phyloP scores from a whole-genome alignment of 108 stramenopile genomes.

The Cyclotella atomus region DNA sequence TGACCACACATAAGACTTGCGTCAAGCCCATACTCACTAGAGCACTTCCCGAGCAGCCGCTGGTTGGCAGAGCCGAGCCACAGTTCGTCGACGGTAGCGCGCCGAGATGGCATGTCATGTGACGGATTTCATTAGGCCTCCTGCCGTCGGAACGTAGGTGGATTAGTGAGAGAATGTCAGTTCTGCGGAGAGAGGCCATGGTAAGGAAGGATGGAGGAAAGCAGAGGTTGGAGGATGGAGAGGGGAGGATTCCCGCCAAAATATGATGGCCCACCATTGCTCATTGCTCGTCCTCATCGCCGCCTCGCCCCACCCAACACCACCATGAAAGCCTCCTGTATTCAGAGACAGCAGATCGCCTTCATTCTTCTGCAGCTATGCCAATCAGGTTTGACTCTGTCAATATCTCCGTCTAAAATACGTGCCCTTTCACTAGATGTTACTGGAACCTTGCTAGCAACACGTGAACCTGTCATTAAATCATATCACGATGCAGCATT shows the following conservation, averaged over 20 bases:
- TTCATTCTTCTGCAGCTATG: not conserved
- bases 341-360: not conserved
- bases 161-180: slow-evolving; percentile 80
- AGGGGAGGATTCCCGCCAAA: too few relatives aligned
- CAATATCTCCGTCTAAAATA: slow-evolving; percentile 5
- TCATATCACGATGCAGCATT: slow-evolving; percentile 24
- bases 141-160: slow-evolving; percentile 89
- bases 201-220: too few relatives aligned
- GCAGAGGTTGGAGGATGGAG: too few relatives aligned
- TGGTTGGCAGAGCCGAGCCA: slow-evolving; percentile 48
- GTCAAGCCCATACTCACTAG: slow-evolving; percentile 89
- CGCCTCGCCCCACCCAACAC: too few relatives aligned
- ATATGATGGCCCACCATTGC: too few relatives aligned
- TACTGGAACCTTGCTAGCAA: slow-evolving; percentile 23
- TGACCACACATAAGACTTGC: slow-evolving; percentile 60
- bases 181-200: slow-evolving; percentile 66
- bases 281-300: too few relatives aligned
- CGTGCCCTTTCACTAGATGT: slow-evolving; percentile 36
- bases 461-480: slow-evolving; percentile 22
- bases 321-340: not conserved
- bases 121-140: slow-evolving; percentile 83
- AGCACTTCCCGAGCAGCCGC: slow-evolving; percentile 64
- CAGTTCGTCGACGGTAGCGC: slow-evolving; percentile 51
- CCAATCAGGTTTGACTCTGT: not conserved
- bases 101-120: slow-evolving; percentile 76